Evolutionary conservation across 345 rosid genomes (phyloP).

Genomic region (Schrenkiella parvula): DNA sequence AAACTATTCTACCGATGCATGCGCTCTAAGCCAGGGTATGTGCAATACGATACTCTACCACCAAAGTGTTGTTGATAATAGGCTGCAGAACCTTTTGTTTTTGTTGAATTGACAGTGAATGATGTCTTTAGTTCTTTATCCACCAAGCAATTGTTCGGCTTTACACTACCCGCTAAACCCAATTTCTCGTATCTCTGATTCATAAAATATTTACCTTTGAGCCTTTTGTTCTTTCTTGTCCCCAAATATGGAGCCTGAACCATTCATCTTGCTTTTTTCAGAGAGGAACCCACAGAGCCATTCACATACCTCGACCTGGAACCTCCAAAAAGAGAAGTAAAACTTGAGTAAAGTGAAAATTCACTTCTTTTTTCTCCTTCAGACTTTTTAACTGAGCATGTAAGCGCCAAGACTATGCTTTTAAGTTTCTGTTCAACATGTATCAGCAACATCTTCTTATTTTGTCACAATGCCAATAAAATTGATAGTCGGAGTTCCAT

Average conservation of each 20-base stretch:
- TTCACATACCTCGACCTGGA: conserved; percentile 72
- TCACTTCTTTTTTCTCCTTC: not conserved
- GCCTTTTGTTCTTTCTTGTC: not conserved
- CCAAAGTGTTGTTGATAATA: not conserved
- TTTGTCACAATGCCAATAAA: conserved; percentile 4
- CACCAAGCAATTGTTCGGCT: not conserved
- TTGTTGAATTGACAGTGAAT: conserved; percentile 7
- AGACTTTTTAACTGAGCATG: not conserved
- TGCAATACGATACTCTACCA: not conserved
- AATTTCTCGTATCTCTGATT: not conserved
- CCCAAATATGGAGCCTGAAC: conserved; percentile 5
- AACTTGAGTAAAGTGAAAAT: conserved; percentile 42
- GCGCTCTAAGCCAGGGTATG: conserved; percentile 97
- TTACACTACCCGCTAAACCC: not conserved
- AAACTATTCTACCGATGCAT: conserved; percentile 89
- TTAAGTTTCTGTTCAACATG: conserved; percentile 5
- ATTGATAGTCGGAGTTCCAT: conserved; percentile 11
- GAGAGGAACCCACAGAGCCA: conserved; percentile 91
- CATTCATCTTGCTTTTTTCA: conserved; percentile 34
- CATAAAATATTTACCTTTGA: not conserved
- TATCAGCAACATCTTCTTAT: conserved; percentile 4
- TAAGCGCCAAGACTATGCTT: not conserved
- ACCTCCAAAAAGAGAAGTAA: conserved; percentile 65
- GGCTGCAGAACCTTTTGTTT: not conserved
- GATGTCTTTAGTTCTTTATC: not conserved